Base-by-base conservation (phyloP, 257 asterid species). In the Rauvolfia tetraphylla region DNA sequence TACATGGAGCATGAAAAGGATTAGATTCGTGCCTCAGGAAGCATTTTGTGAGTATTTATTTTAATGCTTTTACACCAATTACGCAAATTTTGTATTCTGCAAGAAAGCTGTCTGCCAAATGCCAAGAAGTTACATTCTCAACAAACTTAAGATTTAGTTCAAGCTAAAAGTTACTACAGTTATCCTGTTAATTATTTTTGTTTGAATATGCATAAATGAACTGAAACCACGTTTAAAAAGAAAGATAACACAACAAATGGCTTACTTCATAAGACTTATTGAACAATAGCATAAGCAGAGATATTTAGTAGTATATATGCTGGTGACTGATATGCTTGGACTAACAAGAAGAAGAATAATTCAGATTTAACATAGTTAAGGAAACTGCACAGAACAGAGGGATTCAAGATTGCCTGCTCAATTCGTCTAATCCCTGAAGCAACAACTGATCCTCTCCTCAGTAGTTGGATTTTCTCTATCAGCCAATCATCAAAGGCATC, bases 401-500 rank as follows among this genome's bases (percentile, higher is more conserved):
- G 54, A 75, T 51, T 71, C 62, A 68, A 27, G 75, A 68, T 83
- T 84, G 88, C 99, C 96, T 89, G 96, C 90, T 95, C 99, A 80
- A 95, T 80, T 72, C 93, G 89, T 81, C 71, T 81, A 81, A 95
- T 87, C 67, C 97, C 98, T 78, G 96, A 82, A 79, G 99, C 99
- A 84, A 95, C 90, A 39, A 91, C 90, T 69, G 99, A 85, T 25
- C 97, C 97, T 88, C 85, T 87, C 18, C 97, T 94, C 75, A 95
- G 87, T 83, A 76, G 79, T 87, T 89, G 98, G 84, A 95, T 91
- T 87, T 93, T 93, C 84, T 83, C 98, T 78, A 95, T 89, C 86
- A 95, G 83, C 99, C 99, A 95, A 87, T 95, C 99, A 86, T 95
- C 98, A 75, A 95, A 87, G 73, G 99, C 99, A 86, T 95, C 99